Base-by-base conservation (phyloP, 768 basidiomycete species). In the Gloeopeniophorella convolvens region DNA sequence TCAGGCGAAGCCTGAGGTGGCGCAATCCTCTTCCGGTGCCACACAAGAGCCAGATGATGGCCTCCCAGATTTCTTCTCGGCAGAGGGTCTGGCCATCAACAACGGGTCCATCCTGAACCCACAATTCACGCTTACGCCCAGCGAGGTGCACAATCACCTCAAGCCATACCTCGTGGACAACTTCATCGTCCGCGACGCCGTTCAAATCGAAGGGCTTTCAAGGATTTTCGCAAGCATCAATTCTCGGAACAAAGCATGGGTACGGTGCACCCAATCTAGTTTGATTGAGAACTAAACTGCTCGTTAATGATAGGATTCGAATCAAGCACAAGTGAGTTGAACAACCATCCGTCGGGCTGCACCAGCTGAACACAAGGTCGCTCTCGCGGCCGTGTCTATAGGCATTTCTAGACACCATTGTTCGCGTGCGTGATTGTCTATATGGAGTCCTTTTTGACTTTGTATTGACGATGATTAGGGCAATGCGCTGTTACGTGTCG, bases 301-400 rank as follows among this genome's bases (percentile, higher is more conserved):
- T 33, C 30, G 26, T 40, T 20, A 11, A 18, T 23, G 13, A 40
- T 31, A 67, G 60, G 57, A 49, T 40, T 49, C 56, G 8, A 62
- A 65, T 20, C 57, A 63, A 13, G 61, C 61, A 9, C 65, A 67
- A 60, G 66, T 66, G 45, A 45, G 58, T 40, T 24, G 8, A 20
- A 1, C 26, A 5, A 24, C 26, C 24, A 16, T 18, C 15, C 11
- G 20, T 4, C 7, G 20, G 28, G 15, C 15, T 42, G 30, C 6
- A 7, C 30, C 11, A 36, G 30, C 21, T 4, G 31, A 8, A 15
- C 32, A 45, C 45, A 42, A 28, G 20, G 16, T 37, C 20, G 11
- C 18, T 50, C 18, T 10, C 31, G 30, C 12, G 23, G 21, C n/a
- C 18, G 18, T 30, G 27, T 13, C 24, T 42, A 16, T 40, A 65